Evolutionary conservation across 495 filamentous ascomycete genomes (phyloP), one percentile per base, ranked within the genome.

Genomic region (Tuber umbilicatum): DNA sequence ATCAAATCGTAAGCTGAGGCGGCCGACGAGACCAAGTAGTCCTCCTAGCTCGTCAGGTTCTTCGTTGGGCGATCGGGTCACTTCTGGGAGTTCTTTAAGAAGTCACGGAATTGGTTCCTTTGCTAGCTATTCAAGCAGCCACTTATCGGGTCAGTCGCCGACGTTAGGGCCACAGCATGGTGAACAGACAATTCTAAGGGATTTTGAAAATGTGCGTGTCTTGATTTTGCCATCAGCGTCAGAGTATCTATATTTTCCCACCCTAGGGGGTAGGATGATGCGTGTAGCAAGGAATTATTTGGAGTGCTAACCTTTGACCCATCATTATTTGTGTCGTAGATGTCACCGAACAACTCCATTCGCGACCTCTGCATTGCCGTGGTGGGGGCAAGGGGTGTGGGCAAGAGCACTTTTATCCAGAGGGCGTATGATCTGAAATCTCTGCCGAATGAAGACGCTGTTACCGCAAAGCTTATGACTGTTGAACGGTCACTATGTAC

Each of bases 321-420:
- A 50, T 39, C 35, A 43, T 72, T 75, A 31, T 69, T 75, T 64
- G 68, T 40, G 60, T 68, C 76, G 55, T 77, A 80, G 78, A 80
- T 80, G 78, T 72, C 78, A 74, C 72, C 74, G 80, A 80, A 70
- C 74, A 80, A 76, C 74, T 72, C 78, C 68, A 67, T 77, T 71
- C 75, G 78, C 60, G 81, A 82, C 69, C 89, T 97, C 81, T 94
- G 93, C 80, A 92, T 98, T 81, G 93, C 90, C 43, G 89, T 98
- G 38, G 88, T 97, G 79, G 95, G 95, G 72, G 88, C 89, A 78
- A 86, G 88, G 78, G 89, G 90, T 70, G 92, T 93, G 45, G 94
- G 94, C 78, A 97, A 98, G 85, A 93, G 92, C 70, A 91, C 92
- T 37, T 97, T 98, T 79, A 91, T 97, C 75, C 91, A 92, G 80